Conservation (phyloP, 1,284 basidiomycete species). For the Coniophora puteana region DNA sequence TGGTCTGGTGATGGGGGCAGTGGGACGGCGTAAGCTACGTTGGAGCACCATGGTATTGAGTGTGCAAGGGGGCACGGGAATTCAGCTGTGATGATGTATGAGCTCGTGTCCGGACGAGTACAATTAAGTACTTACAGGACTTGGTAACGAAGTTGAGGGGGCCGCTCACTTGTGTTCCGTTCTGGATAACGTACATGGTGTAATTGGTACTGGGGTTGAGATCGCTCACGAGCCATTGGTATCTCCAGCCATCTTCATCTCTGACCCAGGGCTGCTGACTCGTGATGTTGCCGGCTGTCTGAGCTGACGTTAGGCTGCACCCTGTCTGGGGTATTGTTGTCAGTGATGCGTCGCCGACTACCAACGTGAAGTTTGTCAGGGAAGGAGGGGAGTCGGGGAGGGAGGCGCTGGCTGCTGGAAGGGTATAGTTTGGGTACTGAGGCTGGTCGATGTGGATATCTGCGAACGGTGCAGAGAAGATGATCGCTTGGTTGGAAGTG, state of each 20-base stretch:
- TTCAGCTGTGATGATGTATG: slow-evolving; percentile 36
- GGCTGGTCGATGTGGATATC: slow-evolving; percentile 35
- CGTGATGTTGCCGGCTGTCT: slow-evolving; percentile 31
- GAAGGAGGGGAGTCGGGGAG: slow-evolving; percentile 38
- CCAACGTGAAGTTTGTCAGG: slow-evolving; percentile 49
- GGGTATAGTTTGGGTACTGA: slow-evolving; percentile 77
- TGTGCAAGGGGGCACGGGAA: slow-evolving; percentile 75
- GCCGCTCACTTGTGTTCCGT: slow-evolving; percentile 49
- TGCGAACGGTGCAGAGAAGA: slow-evolving; percentile 69
- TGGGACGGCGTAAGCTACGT: slow-evolving; percentile 68
- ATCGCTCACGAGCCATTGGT: slow-evolving; percentile 59
- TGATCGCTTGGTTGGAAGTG: slow-evolving; percentile 67
- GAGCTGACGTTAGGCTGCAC: slow-evolving; percentile 44
- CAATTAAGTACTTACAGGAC: slow-evolving; percentile 43
- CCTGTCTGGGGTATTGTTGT: slow-evolving; percentile 52
- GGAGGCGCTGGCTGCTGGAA: slow-evolving; percentile 56
- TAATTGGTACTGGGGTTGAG: slow-evolving; percentile 67
- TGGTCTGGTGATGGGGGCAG: slow-evolving; percentile 44
- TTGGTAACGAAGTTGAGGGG: slow-evolving; percentile 70
- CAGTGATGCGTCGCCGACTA: slow-evolving; percentile 46
- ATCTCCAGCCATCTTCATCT: slow-evolving; percentile 56
- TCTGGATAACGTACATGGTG: slow-evolving; percentile 58
- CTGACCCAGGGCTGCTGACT: slow-evolving; percentile 52
- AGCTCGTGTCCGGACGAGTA: slow-evolving; percentile 4
- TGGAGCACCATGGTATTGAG: slow-evolving; percentile 72